Evolutionary conservation across 768 basidiomycete genomes (phyloP).

Genomic region (Mycena crocata): DNA sequence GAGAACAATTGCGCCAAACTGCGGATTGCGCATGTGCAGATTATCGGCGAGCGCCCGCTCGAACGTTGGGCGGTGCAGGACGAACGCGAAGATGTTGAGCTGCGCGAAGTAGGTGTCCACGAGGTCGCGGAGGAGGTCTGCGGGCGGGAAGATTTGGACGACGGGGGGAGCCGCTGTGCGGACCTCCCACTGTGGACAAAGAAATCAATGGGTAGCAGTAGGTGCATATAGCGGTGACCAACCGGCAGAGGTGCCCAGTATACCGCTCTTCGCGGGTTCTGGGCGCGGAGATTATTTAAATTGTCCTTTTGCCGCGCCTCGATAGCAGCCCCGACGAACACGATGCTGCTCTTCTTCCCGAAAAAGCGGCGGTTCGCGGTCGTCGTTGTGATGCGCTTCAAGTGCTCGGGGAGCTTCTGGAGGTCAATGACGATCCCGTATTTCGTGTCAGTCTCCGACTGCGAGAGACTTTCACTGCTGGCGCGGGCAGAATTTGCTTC

Average conservation of each 20-base stretch:
- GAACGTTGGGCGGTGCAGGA: slow-evolving; percentile 67
- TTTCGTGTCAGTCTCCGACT: slow-evolving; percentile 4
- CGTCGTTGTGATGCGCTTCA: slow-evolving; percentile 12
- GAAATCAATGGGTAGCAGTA: too few species aligned
- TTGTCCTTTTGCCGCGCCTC: background rate
- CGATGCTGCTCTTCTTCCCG: slow-evolving; percentile 24
- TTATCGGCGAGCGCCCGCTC: slow-evolving; percentile 49
- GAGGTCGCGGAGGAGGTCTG: slow-evolving; percentile 50
- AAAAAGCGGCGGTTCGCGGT: slow-evolving; percentile 17
- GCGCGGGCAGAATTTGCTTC: slow-evolving; percentile 9
- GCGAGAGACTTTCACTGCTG: background rate
- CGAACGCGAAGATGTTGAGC: slow-evolving; percentile 52
- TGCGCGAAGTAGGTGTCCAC: slow-evolving; percentile 63
- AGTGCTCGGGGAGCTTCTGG: slow-evolving; percentile 20
- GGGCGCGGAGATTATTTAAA: background rate
- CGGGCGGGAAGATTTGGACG: slow-evolving; percentile 24
- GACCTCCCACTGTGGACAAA: slow-evolving; percentile 30
- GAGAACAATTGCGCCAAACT: slow-evolving; percentile 59
- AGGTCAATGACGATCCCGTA: slow-evolving; percentile 16
- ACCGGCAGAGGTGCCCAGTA: slow-evolving; percentile 24
- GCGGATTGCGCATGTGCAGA: slow-evolving; percentile 49
- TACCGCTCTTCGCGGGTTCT: slow-evolving; percentile 3
- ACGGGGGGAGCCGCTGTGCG: slow-evolving; percentile 1
- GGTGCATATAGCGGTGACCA: too few species aligned
- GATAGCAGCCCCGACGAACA: slow-evolving; percentile 13